A percentile compares a stretch with the other conserved stretches of the same genome.
Evolutionary conservation across 495 filamentous ascomycete species (phyloP).

Genomic region (Durotheca rogersii): DNA sequence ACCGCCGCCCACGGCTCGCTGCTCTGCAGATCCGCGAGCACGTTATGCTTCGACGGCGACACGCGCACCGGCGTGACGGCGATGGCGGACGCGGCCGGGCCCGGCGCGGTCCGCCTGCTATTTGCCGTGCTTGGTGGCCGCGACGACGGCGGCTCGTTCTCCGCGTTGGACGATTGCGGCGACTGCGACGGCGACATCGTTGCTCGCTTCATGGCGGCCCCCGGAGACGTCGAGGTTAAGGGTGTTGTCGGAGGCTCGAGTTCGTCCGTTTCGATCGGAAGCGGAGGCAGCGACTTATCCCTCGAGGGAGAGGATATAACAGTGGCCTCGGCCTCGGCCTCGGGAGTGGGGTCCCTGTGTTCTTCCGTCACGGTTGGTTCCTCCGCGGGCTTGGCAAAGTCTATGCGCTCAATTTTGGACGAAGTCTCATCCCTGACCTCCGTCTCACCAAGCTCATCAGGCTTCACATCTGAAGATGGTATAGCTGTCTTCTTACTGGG

Average conservation of each 20-base stretch:
- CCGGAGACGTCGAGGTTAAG: conserved; percentile 26
- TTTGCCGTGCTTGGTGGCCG: conserved; percentile 46
- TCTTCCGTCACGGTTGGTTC: conserved; percentile 15
- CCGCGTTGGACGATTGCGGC: conserved; percentile 76
- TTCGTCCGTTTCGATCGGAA: conserved; percentile 28
- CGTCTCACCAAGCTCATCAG: conserved; percentile 16
- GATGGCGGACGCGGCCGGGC: too few relatives aligned
- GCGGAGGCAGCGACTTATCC: conserved; percentile 36
- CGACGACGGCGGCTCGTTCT: conserved; percentile 72
- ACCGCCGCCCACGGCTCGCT: conserved; percentile 67
- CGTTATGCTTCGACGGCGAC: conserved; percentile 67
- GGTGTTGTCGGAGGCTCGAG: conserved; percentile 41
- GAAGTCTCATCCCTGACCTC: not conserved
- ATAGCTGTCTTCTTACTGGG: conserved; percentile 47
- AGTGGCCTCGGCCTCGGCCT: not conserved
- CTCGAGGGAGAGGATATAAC: conserved; percentile 12
- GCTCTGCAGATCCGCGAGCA: conserved; percentile 59
- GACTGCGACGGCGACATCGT: conserved; percentile 58
- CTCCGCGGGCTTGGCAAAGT: conserved; percentile 1
- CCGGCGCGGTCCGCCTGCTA: conserved; percentile 40
- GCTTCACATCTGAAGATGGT: conserved; percentile 9
- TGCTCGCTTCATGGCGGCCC: conserved; percentile 41
- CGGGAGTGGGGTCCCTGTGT: conserved; percentile 6
- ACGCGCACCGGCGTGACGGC: conserved; percentile 54
- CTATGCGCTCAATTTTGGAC: conserved; percentile 1